A percentile compares a stretch with the other conserved stretches of the same genome.
Evolutionary conservation across 345 rosid species (phyloP).

Genomic region (Orychophragmus violaceus): DNA sequence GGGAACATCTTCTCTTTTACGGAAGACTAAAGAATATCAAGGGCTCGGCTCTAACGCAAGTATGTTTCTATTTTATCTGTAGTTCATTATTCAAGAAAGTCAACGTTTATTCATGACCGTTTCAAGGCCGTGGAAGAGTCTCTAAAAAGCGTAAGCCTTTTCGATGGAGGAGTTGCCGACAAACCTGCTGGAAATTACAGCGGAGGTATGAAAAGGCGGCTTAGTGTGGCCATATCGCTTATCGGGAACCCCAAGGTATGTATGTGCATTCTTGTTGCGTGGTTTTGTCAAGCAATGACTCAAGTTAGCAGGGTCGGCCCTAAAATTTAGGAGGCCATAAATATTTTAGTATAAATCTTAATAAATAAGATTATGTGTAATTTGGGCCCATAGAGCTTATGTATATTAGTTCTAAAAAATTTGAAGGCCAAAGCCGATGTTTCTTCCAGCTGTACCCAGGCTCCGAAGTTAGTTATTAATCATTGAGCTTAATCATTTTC

Average conservation of each 20-base stretch:
- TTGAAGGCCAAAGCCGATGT: too few species aligned
- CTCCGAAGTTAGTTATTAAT: neutral
- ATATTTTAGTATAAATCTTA: too few species aligned
- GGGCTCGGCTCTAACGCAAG: conserved; percentile 55
- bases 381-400: too few species aligned
- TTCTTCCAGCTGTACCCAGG: too few species aligned
- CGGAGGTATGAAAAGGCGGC: conserved; percentile 98
- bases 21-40: conserved; percentile 91
- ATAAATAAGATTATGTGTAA: too few species aligned
- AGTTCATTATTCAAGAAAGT: too few species aligned
- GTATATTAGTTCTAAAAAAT: too few species aligned
- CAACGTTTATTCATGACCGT: too few species aligned
- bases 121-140: conserved; percentile 92
- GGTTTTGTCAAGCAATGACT: neutral
- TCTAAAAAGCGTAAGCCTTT: conserved; percentile 64
- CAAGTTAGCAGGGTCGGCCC: too few species aligned
- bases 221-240: conserved; percentile 90
- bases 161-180: conserved; percentile 77
- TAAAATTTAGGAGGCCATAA: too few species aligned
- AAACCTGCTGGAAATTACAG: conserved; percentile 86
- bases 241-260: conserved; percentile 93
- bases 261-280: neutral
- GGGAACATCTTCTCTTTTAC: conserved; percentile 85
- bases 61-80: too few species aligned
- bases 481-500: neutral